These are phyloP conservation scores for Cercospora brassicicola DNA, from an alignment of 2,329 filamentous ascomycete species.

Conservation along the genomic window DNA sequence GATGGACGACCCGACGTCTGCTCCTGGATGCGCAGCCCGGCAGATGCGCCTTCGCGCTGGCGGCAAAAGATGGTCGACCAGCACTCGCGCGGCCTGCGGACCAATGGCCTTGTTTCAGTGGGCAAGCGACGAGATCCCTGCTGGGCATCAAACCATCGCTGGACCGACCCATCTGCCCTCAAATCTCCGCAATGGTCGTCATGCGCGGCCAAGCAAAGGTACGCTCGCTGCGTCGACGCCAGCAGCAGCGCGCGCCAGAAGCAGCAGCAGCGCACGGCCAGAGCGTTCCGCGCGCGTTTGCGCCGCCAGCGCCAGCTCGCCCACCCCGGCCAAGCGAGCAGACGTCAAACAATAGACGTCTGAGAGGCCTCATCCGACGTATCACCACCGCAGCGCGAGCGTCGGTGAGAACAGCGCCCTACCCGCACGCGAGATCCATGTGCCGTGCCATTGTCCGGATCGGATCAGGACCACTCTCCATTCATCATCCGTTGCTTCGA, in stretches of 20 bases:
- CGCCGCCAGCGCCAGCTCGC: neutral
- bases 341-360: slow-evolving; percentile 29
- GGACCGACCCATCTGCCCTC: slow-evolving; percentile 20
- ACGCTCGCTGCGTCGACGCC: neutral
- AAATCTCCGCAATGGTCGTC: slow-evolving; percentile 23
- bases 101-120: slow-evolving; percentile 9
- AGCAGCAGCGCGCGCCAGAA: neutral
- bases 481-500: neutral
- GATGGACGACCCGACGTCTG: slow-evolving; percentile 1
- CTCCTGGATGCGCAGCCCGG: neutral
- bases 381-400: slow-evolving; percentile 21
- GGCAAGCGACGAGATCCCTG: slow-evolving; percentile 24
- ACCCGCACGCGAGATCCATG: slow-evolving; percentile 26
- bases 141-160: slow-evolving; percentile 25
- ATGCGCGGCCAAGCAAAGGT: neutral
- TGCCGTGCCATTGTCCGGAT: slow-evolving; percentile 17
- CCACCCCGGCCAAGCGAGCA: slow-evolving; percentile 20
- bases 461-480: neutral
- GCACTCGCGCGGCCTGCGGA: neutral
- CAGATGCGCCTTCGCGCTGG: neutral
- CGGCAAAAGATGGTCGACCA: neutral
- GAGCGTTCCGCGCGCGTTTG: neutral
- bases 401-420: slow-evolving; percentile 10
- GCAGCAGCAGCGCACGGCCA: slow-evolving; percentile 8
- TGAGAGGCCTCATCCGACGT: slow-evolving; percentile 22